Evolutionary conservation across 495 filamentous ascomycete genomes (phyloP).

Genomic region (Neohortaea acidophila): DNA sequence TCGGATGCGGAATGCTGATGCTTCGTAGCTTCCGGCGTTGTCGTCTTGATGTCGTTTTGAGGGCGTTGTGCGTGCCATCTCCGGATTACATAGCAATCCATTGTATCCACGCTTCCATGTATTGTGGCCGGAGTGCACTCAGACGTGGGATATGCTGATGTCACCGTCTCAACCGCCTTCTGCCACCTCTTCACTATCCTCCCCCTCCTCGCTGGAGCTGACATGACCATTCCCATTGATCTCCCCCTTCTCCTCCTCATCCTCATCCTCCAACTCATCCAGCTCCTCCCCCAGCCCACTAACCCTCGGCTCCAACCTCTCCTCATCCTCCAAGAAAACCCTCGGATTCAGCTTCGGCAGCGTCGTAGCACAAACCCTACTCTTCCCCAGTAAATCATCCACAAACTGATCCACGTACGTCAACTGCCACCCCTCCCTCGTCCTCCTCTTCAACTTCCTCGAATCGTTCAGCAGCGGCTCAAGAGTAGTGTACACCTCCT

Average conservation of each 20-base stretch:
- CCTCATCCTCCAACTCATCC: constrained; percentile 63
- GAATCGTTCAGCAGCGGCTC: constrained; percentile 75
- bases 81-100: too few relatives aligned
- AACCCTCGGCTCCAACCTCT: constrained; percentile 66
- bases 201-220: neutral
- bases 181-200: neutral
- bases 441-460: constrained; percentile 64
- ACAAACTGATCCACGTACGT: constrained; percentile 88
- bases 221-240: neutral
- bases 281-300: constrained; percentile 72
- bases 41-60: too few relatives aligned
- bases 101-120: too few relatives aligned
- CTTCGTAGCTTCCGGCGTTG: too few relatives aligned
- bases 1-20: too few relatives aligned
- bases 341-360: constrained; percentile 80
- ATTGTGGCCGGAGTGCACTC: too few relatives aligned
- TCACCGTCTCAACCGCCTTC: neutral
- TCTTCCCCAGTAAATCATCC: constrained; percentile 79
- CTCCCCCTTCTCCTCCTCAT: constrained; percentile 24
- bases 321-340: constrained; percentile 75
- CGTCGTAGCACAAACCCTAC: constrained; percentile 79
- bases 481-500: constrained; percentile 61
- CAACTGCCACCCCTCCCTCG: constrained; percentile 52
- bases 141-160: too few relatives aligned
- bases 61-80: too few relatives aligned